Evolutionary conservation across 83 land plant species (phyloP).

Genomic region (Picea abies): DNA sequence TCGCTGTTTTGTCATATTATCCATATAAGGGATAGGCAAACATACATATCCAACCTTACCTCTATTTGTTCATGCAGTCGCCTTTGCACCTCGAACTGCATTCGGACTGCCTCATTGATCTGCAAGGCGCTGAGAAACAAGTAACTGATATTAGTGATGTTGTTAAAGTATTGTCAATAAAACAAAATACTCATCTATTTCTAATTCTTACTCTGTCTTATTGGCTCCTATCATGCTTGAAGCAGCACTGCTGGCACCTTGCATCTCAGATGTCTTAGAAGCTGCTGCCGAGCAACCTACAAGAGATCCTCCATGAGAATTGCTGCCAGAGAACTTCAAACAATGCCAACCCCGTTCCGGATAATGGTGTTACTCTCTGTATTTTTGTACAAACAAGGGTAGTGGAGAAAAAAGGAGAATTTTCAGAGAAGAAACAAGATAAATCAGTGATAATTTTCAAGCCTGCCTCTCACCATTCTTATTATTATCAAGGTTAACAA

Average conservation of each 20-base stretch:
- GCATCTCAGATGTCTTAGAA: slow-evolving; percentile 20
- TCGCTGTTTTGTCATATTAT: background rate
- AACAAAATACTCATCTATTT: slow-evolving; percentile 32
- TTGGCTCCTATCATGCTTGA: slow-evolving; percentile 8
- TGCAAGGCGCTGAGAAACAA: slow-evolving; percentile 43
- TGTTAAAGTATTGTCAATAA: background rate
- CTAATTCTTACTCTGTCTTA: slow-evolving; percentile 20
- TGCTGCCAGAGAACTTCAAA: slow-evolving; percentile 15
- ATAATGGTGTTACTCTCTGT: slow-evolving; percentile 13
- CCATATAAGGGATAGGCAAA: background rate
- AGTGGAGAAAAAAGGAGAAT: background rate
- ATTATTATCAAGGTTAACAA: slow-evolving; percentile 13
- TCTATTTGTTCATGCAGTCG: slow-evolving; percentile 76
- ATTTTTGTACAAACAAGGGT: slow-evolving; percentile 8
- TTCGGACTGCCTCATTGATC: slow-evolving; percentile 46
- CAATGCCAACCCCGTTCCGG: slow-evolving; percentile 14
- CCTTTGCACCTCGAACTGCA: slow-evolving; percentile 76
- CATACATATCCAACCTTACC: slow-evolving; percentile 27
- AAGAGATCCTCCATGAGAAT: slow-evolving; percentile 23
- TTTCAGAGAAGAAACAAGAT: slow-evolving; percentile 17
- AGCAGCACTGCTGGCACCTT: slow-evolving; percentile 1
- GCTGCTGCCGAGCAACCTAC: slow-evolving; percentile 22
- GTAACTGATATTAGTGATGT: background rate
- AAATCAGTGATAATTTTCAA: background rate
- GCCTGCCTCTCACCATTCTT: slow-evolving; percentile 20